These are phyloP conservation scores for Phaseolus lunatus DNA, from an alignment of 306 rosid genomes.

Conservation along the genomic window DNA sequence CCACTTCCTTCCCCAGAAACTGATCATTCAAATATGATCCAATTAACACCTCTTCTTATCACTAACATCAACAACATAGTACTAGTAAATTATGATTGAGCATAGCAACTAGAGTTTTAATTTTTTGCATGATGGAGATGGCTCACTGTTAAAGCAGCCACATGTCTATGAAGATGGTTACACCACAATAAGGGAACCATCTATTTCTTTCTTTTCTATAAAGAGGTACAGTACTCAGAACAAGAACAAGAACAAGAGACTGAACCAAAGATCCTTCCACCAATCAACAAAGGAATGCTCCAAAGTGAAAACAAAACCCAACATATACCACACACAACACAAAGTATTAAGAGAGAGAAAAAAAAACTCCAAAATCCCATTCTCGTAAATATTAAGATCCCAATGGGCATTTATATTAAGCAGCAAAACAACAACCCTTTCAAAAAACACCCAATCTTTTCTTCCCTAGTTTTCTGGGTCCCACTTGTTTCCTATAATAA, in stretches of 20 bases:
- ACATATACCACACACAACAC: background rate
- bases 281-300: background rate
- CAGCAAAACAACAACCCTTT: background rate
- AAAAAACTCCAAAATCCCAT: conserved; percentile 38
- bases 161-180: conserved; percentile 20
- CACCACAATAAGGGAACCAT: background rate
- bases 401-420: conserved; percentile 44
- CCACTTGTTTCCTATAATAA: conserved; percentile 55
- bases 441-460: conserved; percentile 44
- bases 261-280: conserved; percentile 43
- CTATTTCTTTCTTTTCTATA: conserved; percentile 3
- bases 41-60: too few species aligned
- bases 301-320: conserved; percentile 24
- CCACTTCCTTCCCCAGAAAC: background rate
- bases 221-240: conserved; percentile 6
- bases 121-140: conserved; percentile 26
- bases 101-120: background rate
- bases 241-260: conserved; percentile 16
- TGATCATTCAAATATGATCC: background rate
- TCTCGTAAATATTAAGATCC: conserved; percentile 48
- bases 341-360: background rate
- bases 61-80: too few species aligned
- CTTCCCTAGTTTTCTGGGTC: conserved; percentile 42
- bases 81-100: background rate
- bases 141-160: conserved; percentile 28